A percentile compares a stretch with the other conserved stretches of the same genome.
These are phyloP conservation scores for Wickerhamiella qilinensis DNA, from an alignment of 805 yeast species.

Conservation along the genomic window DNA sequence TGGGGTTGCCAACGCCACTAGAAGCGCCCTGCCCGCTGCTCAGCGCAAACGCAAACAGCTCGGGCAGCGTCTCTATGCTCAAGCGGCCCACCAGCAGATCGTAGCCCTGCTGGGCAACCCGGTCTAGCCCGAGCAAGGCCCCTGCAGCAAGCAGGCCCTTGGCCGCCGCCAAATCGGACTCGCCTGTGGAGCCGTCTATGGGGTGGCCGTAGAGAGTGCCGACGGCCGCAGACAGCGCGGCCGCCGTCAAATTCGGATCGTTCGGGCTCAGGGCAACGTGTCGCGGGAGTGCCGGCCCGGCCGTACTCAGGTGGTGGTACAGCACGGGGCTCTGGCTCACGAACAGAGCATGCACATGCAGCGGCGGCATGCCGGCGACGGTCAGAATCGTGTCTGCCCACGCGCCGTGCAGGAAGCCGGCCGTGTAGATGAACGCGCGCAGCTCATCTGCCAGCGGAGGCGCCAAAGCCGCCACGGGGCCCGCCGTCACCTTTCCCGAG, in stretches of 20 bases:
- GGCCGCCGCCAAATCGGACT: constrained; percentile 13
- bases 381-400: constrained; percentile 22
- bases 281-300: constrained; percentile 1
- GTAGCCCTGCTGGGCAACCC: constrained; percentile 16
- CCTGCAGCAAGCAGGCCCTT: constrained; percentile 20
- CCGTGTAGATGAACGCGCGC: constrained; percentile 14
- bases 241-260: constrained; percentile 16
- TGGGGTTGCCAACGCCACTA: background rate
- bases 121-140: constrained; percentile 16
- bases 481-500: no score
- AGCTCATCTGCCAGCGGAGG: constrained; percentile 3
- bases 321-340: constrained; percentile 20
- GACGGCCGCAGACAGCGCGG: constrained; percentile 18
- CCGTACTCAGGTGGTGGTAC: constrained; percentile 9
- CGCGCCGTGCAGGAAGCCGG: constrained; percentile 21
- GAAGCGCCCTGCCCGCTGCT: background rate
- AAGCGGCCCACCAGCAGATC: constrained; percentile 9
- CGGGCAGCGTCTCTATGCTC: constrained; percentile 11
- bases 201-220: constrained; percentile 21
- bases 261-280: constrained; percentile 12
- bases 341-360: constrained; percentile 21
- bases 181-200: constrained; percentile 11
- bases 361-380: constrained; percentile 15
- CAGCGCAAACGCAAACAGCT: constrained; percentile 16
- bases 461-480: no score